Evolutionary conservation across 306 rosid genomes (phyloP).

Genomic region (Fragaria vesca): DNA sequence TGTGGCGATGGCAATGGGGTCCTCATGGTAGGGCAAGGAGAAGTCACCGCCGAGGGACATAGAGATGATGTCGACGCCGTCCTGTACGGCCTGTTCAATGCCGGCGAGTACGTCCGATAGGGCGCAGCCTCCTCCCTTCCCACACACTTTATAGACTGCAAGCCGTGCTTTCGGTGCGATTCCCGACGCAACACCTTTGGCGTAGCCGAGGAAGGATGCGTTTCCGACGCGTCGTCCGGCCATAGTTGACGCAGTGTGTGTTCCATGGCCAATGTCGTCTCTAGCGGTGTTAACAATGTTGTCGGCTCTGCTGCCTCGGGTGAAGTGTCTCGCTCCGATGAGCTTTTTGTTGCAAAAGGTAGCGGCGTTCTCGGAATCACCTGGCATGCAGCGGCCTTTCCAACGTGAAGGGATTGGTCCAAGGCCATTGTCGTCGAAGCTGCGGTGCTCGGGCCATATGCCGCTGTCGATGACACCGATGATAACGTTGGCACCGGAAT

Average conservation of each 20-base stretch:
- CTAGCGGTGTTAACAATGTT: neutral
- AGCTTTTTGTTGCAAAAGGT: neutral
- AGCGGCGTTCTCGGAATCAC: neutral
- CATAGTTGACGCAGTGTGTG: neutral
- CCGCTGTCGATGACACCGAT: neutral
- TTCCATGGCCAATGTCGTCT: neutral
- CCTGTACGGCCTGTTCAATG: neutral
- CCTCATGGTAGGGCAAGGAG: neutral
- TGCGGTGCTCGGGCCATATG: neutral
- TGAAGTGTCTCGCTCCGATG: neutral
- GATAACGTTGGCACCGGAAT: neutral
- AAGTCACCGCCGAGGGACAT: neutral
- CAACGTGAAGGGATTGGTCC: neutral
- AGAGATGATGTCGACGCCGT: neutral
- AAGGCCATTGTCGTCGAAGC: neutral
- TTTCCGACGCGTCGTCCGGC: neutral
- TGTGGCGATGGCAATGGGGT: neutral
- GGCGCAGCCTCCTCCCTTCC: neutral
- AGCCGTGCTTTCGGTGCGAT: neutral
- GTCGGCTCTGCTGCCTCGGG: neutral
- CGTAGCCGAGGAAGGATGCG: neutral
- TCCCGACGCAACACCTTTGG: neutral
- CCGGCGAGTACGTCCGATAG: neutral
- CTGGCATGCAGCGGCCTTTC: neutral
- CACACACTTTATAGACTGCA: neutral